These are phyloP conservation scores for Aspergillus bombycis DNA, from an alignment of 2,329 filamentous ascomycete genomes.

Conservation along the genomic window DNA sequence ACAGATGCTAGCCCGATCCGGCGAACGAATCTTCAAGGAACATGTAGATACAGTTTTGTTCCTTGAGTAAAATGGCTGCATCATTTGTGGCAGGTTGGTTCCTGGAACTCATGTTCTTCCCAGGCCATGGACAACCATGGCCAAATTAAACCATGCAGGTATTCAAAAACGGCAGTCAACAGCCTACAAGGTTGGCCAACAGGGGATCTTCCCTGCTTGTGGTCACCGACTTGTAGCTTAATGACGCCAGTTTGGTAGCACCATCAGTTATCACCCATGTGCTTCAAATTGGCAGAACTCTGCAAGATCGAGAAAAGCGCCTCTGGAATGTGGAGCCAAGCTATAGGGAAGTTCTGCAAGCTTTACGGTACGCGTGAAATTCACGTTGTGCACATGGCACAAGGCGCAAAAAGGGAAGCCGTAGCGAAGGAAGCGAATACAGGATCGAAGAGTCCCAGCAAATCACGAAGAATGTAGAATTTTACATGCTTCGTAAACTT, in stretches of 20 bases:
- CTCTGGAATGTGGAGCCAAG: constrained; percentile 14
- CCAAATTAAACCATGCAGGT: not conserved
- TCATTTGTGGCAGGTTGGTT: not conserved
- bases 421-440: not conserved
- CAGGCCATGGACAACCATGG: not conserved
- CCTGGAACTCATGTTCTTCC: not conserved
- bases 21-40: not conserved
- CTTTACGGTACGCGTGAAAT: constrained; percentile 8
- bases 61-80: constrained; percentile 1
- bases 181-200: not conserved
- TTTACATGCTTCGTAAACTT: not conserved
- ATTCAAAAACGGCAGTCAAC: not conserved
- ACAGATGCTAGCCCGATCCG: not conserved
- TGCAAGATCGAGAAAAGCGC: constrained; percentile 7
- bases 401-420: not conserved
- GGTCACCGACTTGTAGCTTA: not conserved
- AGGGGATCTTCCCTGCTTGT: not conserved
- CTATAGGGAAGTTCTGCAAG: constrained; percentile 12
- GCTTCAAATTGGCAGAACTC: not conserved
- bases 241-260: not conserved
- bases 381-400: not conserved
- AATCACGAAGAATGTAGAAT: not conserved
- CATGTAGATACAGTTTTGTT: constrained; percentile 1
- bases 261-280: not conserved
- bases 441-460: too few species aligned